Evolutionary conservation across 1,139 yeast genomes (phyloP), one percentile per base, ranked within the genome.

Genomic region (Eremothecium gossypii): DNA sequence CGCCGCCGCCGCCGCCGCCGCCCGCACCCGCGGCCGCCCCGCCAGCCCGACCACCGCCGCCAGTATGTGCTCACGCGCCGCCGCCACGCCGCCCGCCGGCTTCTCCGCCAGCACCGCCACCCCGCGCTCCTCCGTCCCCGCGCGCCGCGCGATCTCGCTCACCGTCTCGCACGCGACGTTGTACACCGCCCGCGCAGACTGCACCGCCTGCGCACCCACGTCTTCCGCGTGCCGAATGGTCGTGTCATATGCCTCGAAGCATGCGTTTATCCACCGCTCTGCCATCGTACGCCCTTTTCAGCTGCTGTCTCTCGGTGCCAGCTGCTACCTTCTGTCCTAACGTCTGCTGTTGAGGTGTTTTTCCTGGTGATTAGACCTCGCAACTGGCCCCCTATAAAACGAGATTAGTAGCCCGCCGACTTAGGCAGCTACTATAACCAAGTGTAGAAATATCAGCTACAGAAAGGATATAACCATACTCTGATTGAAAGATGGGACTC

Each of bases 401-500:
- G 23, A 17, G 23, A 17, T 17, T 17, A 17, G 5, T 17, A 17
- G 23, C 23, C 23, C 23, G 6, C 6, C 3, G 6, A 17, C 23
- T 17, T 17, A 17, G 23, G 23, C 23, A 17, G 23, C 23, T 17
- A 17, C 23, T 17, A 17, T 17, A 17, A 17, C 23, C 6, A 17
- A 17, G 23, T 17, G 23, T 17, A 17, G 23, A 17, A 17, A 17
- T 17, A 17, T 17, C 23, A 17, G 23, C 23, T 17, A 17, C 23
- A 17, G 3, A 17, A 17, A 17, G 23, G 23, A 17, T 17, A 17
- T 17, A 17, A 17, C 23, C 23, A 17, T 17, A 17, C 23, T 17
- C 23, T 17, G 23, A 17, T 3, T 6, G 23, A 17, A 17, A 17
- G 23, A 77, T 79, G 83, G 85, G 84, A 49, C 73, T 91, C 63